These are phyloP conservation scores for Cyphellophora europaea DNA, from an alignment of 2,329 filamentous ascomycete species.

Conservation along the genomic window DNA sequence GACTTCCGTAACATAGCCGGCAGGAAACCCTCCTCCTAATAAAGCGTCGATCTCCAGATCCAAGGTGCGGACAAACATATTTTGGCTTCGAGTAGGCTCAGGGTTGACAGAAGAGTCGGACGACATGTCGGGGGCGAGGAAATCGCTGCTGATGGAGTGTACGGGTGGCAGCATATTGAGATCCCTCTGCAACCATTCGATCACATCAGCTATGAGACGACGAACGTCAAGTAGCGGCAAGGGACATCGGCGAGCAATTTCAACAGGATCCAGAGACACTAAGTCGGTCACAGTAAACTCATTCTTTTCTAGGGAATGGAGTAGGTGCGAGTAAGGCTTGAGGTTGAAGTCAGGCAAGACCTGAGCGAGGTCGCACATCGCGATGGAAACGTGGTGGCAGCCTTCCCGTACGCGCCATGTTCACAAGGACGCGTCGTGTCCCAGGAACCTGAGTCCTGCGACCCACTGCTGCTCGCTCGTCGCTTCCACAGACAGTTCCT, in stretches of 20 bases:
- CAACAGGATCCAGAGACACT: constrained; percentile 69
- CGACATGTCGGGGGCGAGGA: constrained; percentile 3
- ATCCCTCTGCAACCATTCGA: constrained; percentile 58
- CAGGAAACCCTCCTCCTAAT: constrained; percentile 70
- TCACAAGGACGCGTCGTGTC: too few species aligned
- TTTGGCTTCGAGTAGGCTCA: too few species aligned
- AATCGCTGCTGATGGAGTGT: constrained; percentile 1
- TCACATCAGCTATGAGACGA: constrained; percentile 58
- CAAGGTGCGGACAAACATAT: constrained; percentile 47
- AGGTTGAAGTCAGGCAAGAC: constrained; percentile 73
- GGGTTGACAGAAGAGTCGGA: too few species aligned
- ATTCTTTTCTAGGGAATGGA: constrained; percentile 71
- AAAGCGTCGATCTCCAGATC: constrained; percentile 61
- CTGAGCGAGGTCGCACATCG: constrained; percentile 76
- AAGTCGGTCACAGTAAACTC: constrained; percentile 73
- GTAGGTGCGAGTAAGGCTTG: constrained; percentile 60
- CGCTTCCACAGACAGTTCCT: too few species aligned
- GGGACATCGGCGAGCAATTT: constrained; percentile 77
- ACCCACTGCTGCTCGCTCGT: too few species aligned
- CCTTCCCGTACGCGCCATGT: too few species aligned
- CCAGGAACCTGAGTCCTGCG: too few species aligned
- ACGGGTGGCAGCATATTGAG: constrained; percentile 24
- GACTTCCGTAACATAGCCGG: constrained; percentile 77
- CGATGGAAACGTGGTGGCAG: too few species aligned
- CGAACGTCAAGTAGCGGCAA: constrained; percentile 73